A percentile compares a stretch with the other conserved stretches of the same genome.
phyloP scores from a whole-genome alignment of 352 stramenopile species.

The Pythium insidiosum region DNA sequence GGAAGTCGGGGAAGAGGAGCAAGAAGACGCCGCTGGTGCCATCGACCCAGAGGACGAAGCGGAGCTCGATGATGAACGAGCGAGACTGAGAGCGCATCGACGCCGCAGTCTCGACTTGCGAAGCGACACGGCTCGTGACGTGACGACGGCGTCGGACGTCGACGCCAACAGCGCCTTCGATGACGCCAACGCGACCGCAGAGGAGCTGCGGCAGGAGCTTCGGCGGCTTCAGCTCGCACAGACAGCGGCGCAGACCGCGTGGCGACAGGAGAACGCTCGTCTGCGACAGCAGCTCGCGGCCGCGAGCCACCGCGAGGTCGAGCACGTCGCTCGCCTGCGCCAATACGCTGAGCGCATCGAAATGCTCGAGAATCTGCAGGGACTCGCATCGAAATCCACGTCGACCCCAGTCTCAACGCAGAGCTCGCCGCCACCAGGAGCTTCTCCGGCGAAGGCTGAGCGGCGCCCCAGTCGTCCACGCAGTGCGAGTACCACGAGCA shows the following conservation, averaged over 20 bases:
- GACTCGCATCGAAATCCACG: not conserved
- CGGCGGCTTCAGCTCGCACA: constrained; percentile 1
- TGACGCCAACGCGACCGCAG: not conserved
- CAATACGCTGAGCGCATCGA: constrained; percentile 1
- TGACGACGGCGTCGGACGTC: no score
- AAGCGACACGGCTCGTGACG: not conserved
- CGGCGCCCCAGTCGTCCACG: not conserved
- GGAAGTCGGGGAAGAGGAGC: not conserved
- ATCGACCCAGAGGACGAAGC: constrained; percentile 9
- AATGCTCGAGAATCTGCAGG: not conserved
- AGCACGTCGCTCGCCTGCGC: not conserved
- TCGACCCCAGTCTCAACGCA: not conserved
- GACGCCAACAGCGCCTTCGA: not conserved
- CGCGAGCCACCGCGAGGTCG: constrained; percentile 6
- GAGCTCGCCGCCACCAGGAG: no score
- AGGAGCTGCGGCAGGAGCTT: constrained; percentile 4
- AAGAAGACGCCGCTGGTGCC: no score
- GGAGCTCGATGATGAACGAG: constrained; percentile 3
- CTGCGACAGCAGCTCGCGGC: constrained; percentile 12
- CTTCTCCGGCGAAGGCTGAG: not conserved
- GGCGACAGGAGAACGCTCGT: constrained; percentile 17
- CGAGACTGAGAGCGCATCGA: constrained; percentile 1
- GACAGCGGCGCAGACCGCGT: constrained; percentile 12
- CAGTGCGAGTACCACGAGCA: no score
- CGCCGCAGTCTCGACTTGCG: no score